Evolutionary conservation across 306 rosid species (phyloP).

Genomic region (Datisca glomerata): DNA sequence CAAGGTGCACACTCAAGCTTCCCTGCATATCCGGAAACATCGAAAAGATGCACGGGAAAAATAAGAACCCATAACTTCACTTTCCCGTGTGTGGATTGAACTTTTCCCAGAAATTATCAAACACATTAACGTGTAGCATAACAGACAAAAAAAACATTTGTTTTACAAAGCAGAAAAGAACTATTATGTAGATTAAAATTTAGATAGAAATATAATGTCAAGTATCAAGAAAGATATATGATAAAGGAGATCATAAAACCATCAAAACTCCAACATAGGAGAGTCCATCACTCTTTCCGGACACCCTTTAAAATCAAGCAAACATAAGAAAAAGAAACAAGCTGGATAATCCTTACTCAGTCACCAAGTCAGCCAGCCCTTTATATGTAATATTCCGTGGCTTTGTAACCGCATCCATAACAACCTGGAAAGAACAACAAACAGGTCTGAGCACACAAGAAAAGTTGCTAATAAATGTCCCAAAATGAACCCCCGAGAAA

Average conservation of each 20-base stretch:
- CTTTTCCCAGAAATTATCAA: neutral
- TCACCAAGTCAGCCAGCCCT: constrained; percentile 90
- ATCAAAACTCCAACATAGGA: neutral
- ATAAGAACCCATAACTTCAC: neutral
- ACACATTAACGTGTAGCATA: neutral
- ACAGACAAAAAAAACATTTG: too few species aligned
- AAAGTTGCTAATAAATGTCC: too few species aligned
- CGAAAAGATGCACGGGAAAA: too few species aligned
- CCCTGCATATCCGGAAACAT: neutral
- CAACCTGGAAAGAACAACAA: constrained; percentile 49
- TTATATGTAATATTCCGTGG: constrained; percentile 74
- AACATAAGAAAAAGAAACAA: constrained; percentile 8
- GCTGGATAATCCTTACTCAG: constrained; percentile 67
- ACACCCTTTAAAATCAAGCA: neutral
- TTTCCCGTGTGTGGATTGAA: neutral
- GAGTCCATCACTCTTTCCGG: too few species aligned
- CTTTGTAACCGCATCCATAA: constrained; percentile 92
- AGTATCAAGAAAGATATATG: too few species aligned
- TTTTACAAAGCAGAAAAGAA: too few species aligned
- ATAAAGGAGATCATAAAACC: too few species aligned
- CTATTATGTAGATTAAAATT: too few species aligned
- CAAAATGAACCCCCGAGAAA: constrained; percentile 3
- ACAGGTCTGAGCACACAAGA: constrained; percentile 13
- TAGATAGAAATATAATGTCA: too few species aligned
- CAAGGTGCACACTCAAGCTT: neutral